Base-by-base conservation (phyloP, 352 stramenopile species). In the Phytophthora fragariaefolia region DNA sequence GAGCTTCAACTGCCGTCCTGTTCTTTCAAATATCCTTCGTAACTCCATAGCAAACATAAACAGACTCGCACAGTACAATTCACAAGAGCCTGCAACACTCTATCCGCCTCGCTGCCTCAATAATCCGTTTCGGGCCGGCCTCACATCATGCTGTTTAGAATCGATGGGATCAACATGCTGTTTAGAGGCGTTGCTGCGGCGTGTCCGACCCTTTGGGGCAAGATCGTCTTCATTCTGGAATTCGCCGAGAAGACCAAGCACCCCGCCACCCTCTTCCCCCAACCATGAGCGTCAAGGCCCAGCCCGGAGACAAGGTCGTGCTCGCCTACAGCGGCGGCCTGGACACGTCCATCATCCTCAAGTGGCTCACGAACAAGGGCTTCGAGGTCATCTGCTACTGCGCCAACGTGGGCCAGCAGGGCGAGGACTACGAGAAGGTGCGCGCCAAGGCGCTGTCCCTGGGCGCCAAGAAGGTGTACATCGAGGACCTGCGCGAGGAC, bases 351-450 rank as follows among this genome's bases (percentile, higher is more conserved):
- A 97, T 99, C 60, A 99, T 99, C 84, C 92, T 99, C 58, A 98
- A 98, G 80, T 99, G 97, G 97, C 95, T 99, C 58, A 96, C 93
- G 23, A 94, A 96, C 83, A 98, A 99, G 81, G 97, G 97, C 71
- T 99, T 98, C 69, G 96, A 99, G 53, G 97, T 99, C 26, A 97
- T 99, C 74, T 98, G 95, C 82, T 99, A 99, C 92, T 99, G 97
- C 82, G 97, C 97, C 73, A 98, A 99, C 76, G 95, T 99, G 26
- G 97, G 97, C 45, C 97, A 99, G 88, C 90, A 97, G 63, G 95
- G 97, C 57, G 95, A 95, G 62, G 84, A 99, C 81, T 98, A 98
- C 73, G 86, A 91, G 66, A 89, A 92, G 71, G 92, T 99, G 72
- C 91, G 97, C 63, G 91, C 89, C 60, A 99, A 99, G 69, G 81